Percentiles rank a stretch among this genome's conserved stretches.
Evolutionary conservation across 176 grass and related monocot genomes (phyloP).

Genomic region (Hordeum marinum): DNA sequence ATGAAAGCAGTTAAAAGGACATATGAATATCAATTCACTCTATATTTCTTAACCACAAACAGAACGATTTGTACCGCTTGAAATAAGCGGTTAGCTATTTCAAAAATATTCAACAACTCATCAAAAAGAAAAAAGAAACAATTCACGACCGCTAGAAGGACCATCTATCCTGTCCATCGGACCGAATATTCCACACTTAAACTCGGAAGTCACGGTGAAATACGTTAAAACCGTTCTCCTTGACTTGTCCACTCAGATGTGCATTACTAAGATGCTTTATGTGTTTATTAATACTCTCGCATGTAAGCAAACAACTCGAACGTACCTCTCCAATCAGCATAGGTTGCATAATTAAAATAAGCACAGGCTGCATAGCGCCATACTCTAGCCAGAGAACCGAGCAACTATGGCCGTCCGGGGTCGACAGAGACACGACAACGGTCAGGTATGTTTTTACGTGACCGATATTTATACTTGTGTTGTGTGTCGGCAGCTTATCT

Average conservation of each 20-base stretch:
- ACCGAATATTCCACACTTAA: not conserved
- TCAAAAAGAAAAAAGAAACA: not conserved
- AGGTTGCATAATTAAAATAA: too few relatives aligned
- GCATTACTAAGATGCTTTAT: not conserved
- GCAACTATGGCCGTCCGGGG: not conserved
- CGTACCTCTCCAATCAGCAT: conserved; percentile 1
- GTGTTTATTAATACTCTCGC: not conserved
- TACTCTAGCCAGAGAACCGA: not conserved
- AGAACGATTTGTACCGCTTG: too few relatives aligned
- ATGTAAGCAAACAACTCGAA: not conserved
- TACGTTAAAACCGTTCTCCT: not conserved
- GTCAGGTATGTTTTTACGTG: not conserved
- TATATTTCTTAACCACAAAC: too few relatives aligned
- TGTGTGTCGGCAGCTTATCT: conserved; percentile 30
- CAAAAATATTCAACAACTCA: too few relatives aligned
- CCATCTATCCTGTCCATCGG: not conserved
- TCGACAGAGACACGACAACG: conserved; percentile 29
- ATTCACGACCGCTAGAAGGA: not conserved
- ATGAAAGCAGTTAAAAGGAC: too few relatives aligned
- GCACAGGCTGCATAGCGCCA: not conserved
- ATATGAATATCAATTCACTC: too few relatives aligned
- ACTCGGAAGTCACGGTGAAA: not conserved
- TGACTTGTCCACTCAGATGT: not conserved
- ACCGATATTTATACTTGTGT: not conserved
- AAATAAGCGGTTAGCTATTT: too few relatives aligned